A percentile compares a stretch with the other conserved stretches of the same genome.
phyloP scores from a whole-genome alignment of 495 filamentous ascomycete species.

The Aspergillus bertholletiae region DNA sequence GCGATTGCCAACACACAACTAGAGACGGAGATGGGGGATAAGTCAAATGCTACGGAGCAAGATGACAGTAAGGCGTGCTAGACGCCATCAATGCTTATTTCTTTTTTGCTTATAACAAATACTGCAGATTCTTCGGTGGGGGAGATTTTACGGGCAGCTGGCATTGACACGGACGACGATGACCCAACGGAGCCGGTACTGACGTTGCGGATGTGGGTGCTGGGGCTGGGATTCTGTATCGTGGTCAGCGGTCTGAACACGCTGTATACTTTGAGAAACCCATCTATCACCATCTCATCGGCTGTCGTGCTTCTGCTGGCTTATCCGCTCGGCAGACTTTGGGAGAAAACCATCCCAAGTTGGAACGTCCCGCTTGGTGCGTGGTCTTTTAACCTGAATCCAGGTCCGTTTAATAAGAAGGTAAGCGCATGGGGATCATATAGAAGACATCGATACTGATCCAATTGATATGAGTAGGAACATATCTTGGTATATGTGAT shows the following conservation, averaged over 20 bases:
- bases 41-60: background rate
- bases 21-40: background rate
- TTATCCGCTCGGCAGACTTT: slow-evolving; percentile 58
- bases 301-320: slow-evolving; percentile 62
- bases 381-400: slow-evolving; percentile 52
- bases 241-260: slow-evolving; percentile 61
- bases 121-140: background rate
- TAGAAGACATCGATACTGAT: slow-evolving; percentile 20
- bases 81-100: background rate
- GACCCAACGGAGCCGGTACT: slow-evolving; percentile 41
- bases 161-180: slow-evolving; percentile 19
- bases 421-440: background rate
- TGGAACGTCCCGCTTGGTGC: slow-evolving; percentile 47
- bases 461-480: slow-evolving; percentile 37
- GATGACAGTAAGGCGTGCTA: background rate
- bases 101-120: background rate
- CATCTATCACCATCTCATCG: slow-evolving; percentile 52
- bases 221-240: slow-evolving; percentile 56
- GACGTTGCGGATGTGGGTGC: slow-evolving; percentile 63
- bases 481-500: slow-evolving; percentile 67
- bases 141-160: slow-evolving; percentile 25
- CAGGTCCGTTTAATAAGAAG: slow-evolving; percentile 62
- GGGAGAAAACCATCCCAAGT: slow-evolving; percentile 46
- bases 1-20: background rate
- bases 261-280: slow-evolving; percentile 55